phyloP scores from a whole-genome alignment of 495 filamentous ascomycete species.

The Letharia lupina region DNA sequence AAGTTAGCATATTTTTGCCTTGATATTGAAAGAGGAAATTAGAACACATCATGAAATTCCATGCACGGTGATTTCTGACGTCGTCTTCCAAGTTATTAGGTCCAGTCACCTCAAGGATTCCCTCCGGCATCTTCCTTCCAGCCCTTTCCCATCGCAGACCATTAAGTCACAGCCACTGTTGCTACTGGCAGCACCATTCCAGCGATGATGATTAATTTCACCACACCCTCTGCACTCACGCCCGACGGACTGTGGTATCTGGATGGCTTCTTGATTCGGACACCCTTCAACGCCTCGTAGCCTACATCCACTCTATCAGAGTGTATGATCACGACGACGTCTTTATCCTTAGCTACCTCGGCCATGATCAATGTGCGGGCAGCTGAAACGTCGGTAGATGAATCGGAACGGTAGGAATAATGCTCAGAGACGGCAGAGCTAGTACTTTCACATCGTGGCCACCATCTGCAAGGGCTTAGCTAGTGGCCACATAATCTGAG shows the following conservation, averaged over 20 bases:
- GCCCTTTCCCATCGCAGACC: background rate
- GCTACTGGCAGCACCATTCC: background rate
- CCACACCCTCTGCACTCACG: background rate
- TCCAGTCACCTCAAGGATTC: background rate
- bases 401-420: background rate
- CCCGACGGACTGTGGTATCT: background rate
- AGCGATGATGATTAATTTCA: background rate
- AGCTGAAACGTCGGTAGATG: background rate
- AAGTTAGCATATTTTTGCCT: background rate
- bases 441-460: background rate
- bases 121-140: background rate
- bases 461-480: no score
- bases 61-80: background rate
- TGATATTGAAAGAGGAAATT: background rate
- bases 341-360: constrained; percentile 2
- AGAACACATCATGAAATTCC: background rate
- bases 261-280: constrained; percentile 11
- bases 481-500: background rate
- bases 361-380: background rate
- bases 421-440: background rate
- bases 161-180: background rate
- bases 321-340: constrained; percentile 30
- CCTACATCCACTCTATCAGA: constrained; percentile 33
- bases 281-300: constrained; percentile 27
- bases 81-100: background rate